These are phyloP conservation scores for Stephanodiscus triporus DNA, from an alignment of 108 stramenopile species.

Conservation along the genomic window DNA sequence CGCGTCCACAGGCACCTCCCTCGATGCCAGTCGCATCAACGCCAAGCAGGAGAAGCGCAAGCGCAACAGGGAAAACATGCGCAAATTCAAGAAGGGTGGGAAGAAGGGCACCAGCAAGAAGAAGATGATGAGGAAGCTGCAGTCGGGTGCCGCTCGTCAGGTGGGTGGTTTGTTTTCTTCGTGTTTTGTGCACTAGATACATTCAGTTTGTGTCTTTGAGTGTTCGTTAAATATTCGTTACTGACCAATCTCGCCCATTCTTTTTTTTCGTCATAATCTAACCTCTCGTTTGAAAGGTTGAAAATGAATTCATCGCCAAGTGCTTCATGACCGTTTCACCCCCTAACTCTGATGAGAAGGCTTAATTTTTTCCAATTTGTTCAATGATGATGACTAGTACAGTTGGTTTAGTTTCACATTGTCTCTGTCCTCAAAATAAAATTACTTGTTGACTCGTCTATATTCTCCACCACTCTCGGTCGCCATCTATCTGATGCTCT, in stretches of 20 bases:
- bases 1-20: conserved; percentile 47
- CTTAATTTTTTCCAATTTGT: neutral
- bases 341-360: conserved; percentile 61
- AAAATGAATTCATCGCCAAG: conserved; percentile 89
- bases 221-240: neutral
- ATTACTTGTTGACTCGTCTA: neutral
- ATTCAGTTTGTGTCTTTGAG: neutral
- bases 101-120: conserved; percentile 76
- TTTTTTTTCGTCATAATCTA: neutral
- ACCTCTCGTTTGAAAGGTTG: conserved; percentile 29
- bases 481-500: too few relatives aligned
- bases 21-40: conserved; percentile 80
- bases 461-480: too few relatives aligned
- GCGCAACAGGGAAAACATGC: conserved; percentile 92
- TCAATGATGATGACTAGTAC: neutral
- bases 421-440: neutral
- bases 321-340: conserved; percentile 79
- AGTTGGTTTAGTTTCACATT: neutral
- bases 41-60: conserved; percentile 91
- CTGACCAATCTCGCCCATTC: neutral
- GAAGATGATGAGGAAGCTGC: conserved; percentile 83
- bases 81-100: conserved; percentile 82
- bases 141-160: conserved; percentile 73
- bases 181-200: neutral
- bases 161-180: conserved; percentile 5